These are phyloP conservation scores for Teratosphaeria pseudoeucalypti DNA, from an alignment of 2,329 filamentous ascomycete genomes.

Conservation along the genomic window DNA sequence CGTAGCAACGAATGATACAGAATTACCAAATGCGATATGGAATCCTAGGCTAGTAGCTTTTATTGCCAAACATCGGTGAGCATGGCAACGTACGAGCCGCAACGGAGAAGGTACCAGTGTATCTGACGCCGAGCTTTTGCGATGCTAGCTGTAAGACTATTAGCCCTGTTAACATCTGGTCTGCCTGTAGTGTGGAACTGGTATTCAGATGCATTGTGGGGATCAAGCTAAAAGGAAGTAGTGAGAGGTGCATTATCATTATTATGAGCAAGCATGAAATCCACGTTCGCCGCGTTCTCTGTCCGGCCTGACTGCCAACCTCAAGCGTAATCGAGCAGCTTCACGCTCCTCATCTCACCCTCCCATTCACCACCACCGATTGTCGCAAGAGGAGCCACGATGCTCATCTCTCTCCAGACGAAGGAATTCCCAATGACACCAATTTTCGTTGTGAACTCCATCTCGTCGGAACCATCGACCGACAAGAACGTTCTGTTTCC, in stretches of 20 bases:
- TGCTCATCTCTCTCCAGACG: constrained; percentile 34
- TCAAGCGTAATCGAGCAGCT: constrained; percentile 11
- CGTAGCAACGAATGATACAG: constrained; percentile 13
- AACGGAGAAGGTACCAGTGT: constrained; percentile 32
- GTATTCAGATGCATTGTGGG: neutral
- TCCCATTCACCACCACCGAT: constrained; percentile 26
- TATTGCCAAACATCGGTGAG: constrained; percentile 25
- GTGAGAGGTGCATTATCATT: neutral
- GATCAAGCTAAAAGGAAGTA: neutral
- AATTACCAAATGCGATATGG: constrained; percentile 33
- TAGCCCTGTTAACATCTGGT: neutral
- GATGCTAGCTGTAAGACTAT: constrained; percentile 26
- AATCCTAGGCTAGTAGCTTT: constrained; percentile 34
- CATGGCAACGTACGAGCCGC: constrained; percentile 24
- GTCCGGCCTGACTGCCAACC: neutral
- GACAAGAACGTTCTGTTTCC: constrained; percentile 28
- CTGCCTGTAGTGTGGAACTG: too few species aligned
- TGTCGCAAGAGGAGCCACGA: constrained; percentile 36
- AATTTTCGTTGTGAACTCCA: constrained; percentile 35
- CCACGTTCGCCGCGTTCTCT: neutral
- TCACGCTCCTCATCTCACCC: constrained; percentile 9
- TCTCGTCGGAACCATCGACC: constrained; percentile 19
- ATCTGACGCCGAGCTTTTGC: constrained; percentile 24
- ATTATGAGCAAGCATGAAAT: neutral
- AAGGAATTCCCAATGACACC: constrained; percentile 33